These are phyloP conservation scores for Bruguiera hainesii DNA, from an alignment of 441 rosid genomes.

Conservation along the genomic window DNA sequence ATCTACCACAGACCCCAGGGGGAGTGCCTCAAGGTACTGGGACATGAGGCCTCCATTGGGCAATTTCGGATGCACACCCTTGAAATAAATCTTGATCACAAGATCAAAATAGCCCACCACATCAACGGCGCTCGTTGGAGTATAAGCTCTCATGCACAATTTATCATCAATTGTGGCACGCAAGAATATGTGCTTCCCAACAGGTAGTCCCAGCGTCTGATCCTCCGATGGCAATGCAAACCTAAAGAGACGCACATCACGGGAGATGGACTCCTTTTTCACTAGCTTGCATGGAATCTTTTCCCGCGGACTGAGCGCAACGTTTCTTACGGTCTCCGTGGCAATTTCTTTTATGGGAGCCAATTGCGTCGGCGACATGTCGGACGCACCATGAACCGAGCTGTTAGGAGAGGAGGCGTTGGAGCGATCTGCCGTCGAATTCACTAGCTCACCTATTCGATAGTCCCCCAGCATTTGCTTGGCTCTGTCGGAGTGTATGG, in stretches of 20 bases:
- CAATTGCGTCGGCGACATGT: constrained; percentile 20
- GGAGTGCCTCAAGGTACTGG: constrained; percentile 60
- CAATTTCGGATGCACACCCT: constrained; percentile 65
- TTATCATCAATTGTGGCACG: constrained; percentile 61
- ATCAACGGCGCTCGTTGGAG: constrained; percentile 64
- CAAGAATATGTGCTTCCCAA: constrained; percentile 79
- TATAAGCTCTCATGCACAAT: constrained; percentile 83
- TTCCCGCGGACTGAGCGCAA: constrained; percentile 72
- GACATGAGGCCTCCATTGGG: constrained; percentile 86
- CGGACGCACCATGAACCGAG: constrained; percentile 62
- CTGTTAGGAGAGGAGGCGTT: constrained; percentile 53
- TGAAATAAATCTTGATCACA: constrained; percentile 75
- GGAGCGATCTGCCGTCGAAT: constrained; percentile 49
- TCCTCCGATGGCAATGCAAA: constrained; percentile 70
- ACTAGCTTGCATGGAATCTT: constrained; percentile 70
- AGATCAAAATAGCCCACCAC: constrained; percentile 70
- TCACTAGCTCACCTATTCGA: constrained; percentile 68
- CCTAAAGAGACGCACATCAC: constrained; percentile 58
- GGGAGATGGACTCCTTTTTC: constrained; percentile 60
- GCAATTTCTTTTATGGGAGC: constrained; percentile 59
- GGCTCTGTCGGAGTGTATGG: constrained; percentile 87
- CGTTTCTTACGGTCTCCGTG: constrained; percentile 18
- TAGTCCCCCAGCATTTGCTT: constrained; percentile 73
- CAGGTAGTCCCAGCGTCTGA: constrained; percentile 65
- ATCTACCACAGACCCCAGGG: constrained; percentile 52